Evolutionary conservation across 1,284 basidiomycete species (phyloP).

Genomic region (Fomitiporia mediterranea): DNA sequence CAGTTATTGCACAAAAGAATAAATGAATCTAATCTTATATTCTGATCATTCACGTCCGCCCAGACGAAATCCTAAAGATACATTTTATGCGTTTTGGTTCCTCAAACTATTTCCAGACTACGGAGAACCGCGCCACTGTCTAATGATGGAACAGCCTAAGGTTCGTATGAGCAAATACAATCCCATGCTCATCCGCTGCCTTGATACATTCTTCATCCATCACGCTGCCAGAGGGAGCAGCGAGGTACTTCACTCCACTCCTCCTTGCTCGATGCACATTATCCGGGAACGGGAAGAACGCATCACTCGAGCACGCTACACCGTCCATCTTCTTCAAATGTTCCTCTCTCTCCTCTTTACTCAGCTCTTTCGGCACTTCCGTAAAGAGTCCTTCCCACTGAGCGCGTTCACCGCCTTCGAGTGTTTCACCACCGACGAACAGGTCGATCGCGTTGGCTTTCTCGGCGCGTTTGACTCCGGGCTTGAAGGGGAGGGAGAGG

Average conservation of each 20-base stretch:
- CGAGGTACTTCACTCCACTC: slow-evolving; percentile 90
- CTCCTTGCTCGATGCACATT: slow-evolving; percentile 93
- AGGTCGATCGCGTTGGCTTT: slow-evolving; percentile 98
- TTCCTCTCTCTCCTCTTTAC: slow-evolving; percentile 64
- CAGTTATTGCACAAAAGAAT: no score
- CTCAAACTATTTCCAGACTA: no score
- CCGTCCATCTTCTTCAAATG: slow-evolving; percentile 74
- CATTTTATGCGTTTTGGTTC: no score
- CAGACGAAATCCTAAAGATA: no score
- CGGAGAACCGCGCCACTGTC: no score
- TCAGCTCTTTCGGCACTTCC: slow-evolving; percentile 63
- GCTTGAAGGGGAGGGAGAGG: slow-evolving; percentile 90
- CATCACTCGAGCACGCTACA: slow-evolving; percentile 92
- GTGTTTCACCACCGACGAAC: slow-evolving; percentile 87
- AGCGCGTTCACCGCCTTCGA: slow-evolving; percentile 82
- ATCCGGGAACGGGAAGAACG: slow-evolving; percentile 99
- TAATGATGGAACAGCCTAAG: slow-evolving; percentile 82
- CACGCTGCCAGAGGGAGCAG: slow-evolving; percentile 92
- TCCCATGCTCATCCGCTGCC: slow-evolving; percentile 86
- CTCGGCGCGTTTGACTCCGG: slow-evolving; percentile 95
- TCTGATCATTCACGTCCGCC: no score
- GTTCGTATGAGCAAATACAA: slow-evolving; percentile 85
- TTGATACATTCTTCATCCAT: slow-evolving; percentile 97
- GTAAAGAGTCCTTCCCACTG: slow-evolving; percentile 95
- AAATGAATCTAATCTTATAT: no score